These are phyloP conservation scores for Lactuca saligna DNA, from an alignment of 129 eudicot species.

Conservation along the genomic window DNA sequence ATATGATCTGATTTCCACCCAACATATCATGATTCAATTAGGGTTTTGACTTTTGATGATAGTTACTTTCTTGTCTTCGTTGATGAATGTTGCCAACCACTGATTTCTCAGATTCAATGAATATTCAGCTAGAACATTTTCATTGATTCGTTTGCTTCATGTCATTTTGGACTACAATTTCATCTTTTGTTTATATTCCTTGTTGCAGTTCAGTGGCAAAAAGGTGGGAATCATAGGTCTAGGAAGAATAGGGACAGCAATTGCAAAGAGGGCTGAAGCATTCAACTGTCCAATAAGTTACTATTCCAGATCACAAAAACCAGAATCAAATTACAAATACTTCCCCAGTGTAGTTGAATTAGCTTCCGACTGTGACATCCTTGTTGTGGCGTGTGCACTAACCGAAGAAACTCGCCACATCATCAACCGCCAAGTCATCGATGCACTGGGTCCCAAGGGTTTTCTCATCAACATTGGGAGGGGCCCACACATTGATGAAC, in stretches of 20 bases:
- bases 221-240: constrained; percentile 73
- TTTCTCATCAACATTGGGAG: constrained; percentile 71
- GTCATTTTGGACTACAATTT: not conserved
- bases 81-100: too few species aligned
- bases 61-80: too few species aligned
- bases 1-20: not conserved
- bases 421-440: constrained; percentile 63
- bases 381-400: constrained; percentile 69
- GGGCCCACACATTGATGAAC: constrained; percentile 75
- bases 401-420: constrained; percentile 72
- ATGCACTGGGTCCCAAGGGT: constrained; percentile 75
- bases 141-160: too few species aligned
- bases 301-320: constrained; percentile 66
- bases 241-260: constrained; percentile 87
- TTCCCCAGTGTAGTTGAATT: constrained; percentile 55
- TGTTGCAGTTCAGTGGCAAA: constrained; percentile 56
- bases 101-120: too few species aligned
- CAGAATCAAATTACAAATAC: constrained; percentile 53
- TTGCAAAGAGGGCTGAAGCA: constrained; percentile 81
- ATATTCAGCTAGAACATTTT: too few species aligned
- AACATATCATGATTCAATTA: too few species aligned
- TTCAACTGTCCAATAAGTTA: constrained; percentile 71
- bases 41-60: too few species aligned
- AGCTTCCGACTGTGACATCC: constrained; percentile 70
- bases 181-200: not conserved